Conservation (phyloP, 768 basidiomycete genomes). For the Megacollybia marginata region DNA sequence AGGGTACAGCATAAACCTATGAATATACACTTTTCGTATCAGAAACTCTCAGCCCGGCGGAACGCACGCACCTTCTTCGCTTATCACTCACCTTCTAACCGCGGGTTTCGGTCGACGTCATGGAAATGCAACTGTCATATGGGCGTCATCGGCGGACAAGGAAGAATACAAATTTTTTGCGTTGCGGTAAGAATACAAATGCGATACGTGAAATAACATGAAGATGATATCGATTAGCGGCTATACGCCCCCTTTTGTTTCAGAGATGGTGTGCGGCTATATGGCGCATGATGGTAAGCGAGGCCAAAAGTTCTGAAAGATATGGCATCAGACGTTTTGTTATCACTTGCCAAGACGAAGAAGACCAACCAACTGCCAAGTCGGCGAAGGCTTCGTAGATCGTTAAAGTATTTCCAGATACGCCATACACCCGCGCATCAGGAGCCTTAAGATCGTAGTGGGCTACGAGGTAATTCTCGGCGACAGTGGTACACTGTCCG, state of each 20-base stretch:
- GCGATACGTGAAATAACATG: no score
- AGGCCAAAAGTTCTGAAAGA: conserved; percentile 45
- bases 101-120: no score
- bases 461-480: conserved; percentile 50
- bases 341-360: not conserved
- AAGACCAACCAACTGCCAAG: conserved; percentile 44
- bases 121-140: no score
- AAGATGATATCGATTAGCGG: no score
- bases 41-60: no score
- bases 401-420: conserved; percentile 57
- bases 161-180: no score
- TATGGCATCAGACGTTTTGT: not conserved
- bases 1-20: no score
- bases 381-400: conserved; percentile 48
- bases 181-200: no score
- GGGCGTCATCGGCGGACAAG: no score
- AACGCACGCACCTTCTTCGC: no score
- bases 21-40: no score
- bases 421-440: conserved; percentile 45
- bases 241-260: conserved; percentile 17
- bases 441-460: conserved; percentile 58
- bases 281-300: conserved; percentile 58
- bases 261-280: conserved; percentile 44
- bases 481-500: conserved; percentile 43
- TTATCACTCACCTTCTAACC: no score